Base-by-base conservation (phyloP, 1,139 yeast species). In the Sugiyamaella sp. region DNA sequence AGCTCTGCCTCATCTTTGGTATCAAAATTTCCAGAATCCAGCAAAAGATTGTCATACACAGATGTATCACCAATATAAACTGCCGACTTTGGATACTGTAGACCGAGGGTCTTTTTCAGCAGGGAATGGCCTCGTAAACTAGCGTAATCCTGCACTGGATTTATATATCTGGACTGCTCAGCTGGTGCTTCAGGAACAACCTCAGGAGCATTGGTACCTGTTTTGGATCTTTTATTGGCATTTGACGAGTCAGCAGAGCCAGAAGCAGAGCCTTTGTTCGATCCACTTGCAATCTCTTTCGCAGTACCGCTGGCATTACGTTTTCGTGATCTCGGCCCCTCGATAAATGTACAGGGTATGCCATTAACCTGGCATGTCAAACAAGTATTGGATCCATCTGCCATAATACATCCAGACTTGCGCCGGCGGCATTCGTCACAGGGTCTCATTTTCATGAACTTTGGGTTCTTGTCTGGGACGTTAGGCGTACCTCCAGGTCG, bases 41-140 rank as follows among this genome's bases (percentile, higher is more conserved):
- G 64, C 19, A 73, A 62, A 14, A 61, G 58, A 42, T 63, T 60
- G 52, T 73, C 76, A 51, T 66, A 65, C 1, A 71, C 63, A 6
- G 74, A 71, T 5, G 73, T 66, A 19, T 70, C 66, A 4, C 76
- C 76, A 8, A 73, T 64, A 35, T 63, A 66, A 35, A 69, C 67
- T 9, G 75, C 68, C n/a, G 73, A 72, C 16, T 73, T 63, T 2
- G 76, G 74, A 53, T 68, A 69, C 55, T 73, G 76, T 10, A 73
- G 56, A 6, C 73, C 66, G 29, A 73, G 62, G 1, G 76, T 71
- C 49, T 70, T 71, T 53, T 73, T 73, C 21, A 73, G 65, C 20
- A 73, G 58, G 0, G 74, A 69, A 29, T 70, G 68, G 6, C 75
- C 76, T 1, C 72, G 67, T 6, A 73, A 53, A n/a, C 64, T 57